These are phyloP conservation scores for Trichocladium uniseriatum DNA, from an alignment of 495 filamentous ascomycete genomes.

Conservation along the genomic window DNA sequence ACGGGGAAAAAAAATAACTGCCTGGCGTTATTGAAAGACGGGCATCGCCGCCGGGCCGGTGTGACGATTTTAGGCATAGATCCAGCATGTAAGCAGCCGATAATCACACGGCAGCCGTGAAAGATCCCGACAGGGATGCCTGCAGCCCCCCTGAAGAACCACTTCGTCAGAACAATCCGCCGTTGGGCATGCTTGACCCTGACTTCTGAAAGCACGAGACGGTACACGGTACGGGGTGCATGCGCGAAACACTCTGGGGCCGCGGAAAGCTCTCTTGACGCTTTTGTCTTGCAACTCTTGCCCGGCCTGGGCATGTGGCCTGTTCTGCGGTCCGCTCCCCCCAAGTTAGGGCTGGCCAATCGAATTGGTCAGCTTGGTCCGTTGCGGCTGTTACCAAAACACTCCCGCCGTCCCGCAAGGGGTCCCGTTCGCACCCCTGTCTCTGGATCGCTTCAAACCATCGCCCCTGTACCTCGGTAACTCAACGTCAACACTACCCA, in stretches of 20 bases:
- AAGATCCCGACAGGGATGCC: neutral
- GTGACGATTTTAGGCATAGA: too few species aligned
- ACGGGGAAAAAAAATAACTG: too few species aligned
- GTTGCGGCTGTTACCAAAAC: constrained; percentile 26
- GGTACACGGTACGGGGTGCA: too few species aligned
- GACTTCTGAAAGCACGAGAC: too few species aligned
- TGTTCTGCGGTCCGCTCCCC: neutral
- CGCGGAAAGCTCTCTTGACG: neutral
- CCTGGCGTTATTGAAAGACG: too few species aligned
- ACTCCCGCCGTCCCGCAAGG: constrained; percentile 23
- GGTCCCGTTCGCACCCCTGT: constrained; percentile 24
- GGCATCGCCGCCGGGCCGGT: too few species aligned
- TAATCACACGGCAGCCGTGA: neutral
- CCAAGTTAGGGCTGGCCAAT: constrained; percentile 25
- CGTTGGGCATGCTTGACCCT: too few species aligned
- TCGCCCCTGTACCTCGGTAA: constrained; percentile 13
- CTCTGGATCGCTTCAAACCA: constrained; percentile 25
- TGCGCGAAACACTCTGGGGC: too few species aligned
- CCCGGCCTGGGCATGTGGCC: neutral
- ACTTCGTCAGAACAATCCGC: too few species aligned
- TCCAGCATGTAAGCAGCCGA: too few species aligned
- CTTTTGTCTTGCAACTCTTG: neutral
- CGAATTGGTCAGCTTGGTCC: constrained; percentile 1
- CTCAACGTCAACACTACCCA: constrained; percentile 5
- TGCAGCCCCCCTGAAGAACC: neutral